Conservation (phyloP, 1,284 basidiomycete species). For the Austropuccinia psidii region DNA sequence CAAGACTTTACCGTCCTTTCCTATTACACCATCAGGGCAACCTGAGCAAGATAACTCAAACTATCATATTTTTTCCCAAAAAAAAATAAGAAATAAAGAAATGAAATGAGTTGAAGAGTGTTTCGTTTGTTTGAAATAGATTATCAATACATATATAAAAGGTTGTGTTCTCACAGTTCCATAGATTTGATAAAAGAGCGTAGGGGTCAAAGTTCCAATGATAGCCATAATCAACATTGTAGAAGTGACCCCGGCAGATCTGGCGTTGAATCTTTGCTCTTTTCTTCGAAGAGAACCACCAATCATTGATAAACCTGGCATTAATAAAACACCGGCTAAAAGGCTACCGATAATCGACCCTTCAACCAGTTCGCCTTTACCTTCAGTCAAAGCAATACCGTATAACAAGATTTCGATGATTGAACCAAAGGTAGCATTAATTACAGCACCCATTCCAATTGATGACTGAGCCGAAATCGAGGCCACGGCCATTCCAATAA, state of each 20-base stretch:
- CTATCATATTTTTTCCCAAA: constrained; percentile 51
- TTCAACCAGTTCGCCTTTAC: constrained; percentile 89
- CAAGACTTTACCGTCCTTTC: constrained; percentile 40
- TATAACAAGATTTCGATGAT: constrained; percentile 97
- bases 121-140: background rate
- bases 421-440: constrained; percentile 98
- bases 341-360: constrained; percentile 92
- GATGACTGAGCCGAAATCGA: constrained; percentile 95
- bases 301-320: constrained; percentile 96
- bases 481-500: constrained; percentile 99
- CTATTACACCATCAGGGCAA: constrained; percentile 71
- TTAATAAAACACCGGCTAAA: constrained; percentile 87
- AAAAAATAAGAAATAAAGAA: constrained; percentile 18
- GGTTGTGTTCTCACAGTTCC: constrained; percentile 69
- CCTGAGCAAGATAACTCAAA: constrained; percentile 89
- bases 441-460: constrained; percentile 99
- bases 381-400: constrained; percentile 72
- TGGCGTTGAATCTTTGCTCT: constrained; percentile 96
- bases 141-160: background rate
- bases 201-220: constrained; percentile 90
- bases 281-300: constrained; percentile 85
- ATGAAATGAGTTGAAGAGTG: background rate
- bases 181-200: constrained; percentile 97
- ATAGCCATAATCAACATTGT: constrained; percentile 99
- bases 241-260: constrained; percentile 94